A percentile compares a stretch with the other conserved stretches of the same genome.
Conservation (phyloP, 129 eudicot species). For the Artemisia tridentata region DNA sequence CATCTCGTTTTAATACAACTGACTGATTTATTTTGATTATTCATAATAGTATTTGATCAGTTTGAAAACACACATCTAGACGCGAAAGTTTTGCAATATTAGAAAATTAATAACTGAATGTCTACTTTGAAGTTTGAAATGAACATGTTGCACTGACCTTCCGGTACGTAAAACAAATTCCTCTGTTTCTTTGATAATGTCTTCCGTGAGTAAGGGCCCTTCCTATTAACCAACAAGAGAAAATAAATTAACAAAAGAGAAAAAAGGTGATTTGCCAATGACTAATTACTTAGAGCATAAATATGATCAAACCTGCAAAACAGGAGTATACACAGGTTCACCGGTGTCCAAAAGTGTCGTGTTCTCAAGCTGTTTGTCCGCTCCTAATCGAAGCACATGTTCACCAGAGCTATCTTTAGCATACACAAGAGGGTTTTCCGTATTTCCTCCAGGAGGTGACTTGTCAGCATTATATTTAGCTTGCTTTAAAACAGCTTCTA, state of each 20-base stretch:
- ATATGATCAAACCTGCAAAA: constrained; percentile 67
- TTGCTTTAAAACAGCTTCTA: constrained; percentile 52
- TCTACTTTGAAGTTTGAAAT: too few species aligned
- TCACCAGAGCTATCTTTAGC: constrained; percentile 75
- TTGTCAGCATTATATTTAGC: constrained; percentile 38
- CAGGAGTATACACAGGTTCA: constrained; percentile 78
- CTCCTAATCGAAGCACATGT: constrained; percentile 74
- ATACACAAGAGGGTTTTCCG: constrained; percentile 43
- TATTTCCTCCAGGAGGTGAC: constrained; percentile 31
- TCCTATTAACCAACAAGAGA: constrained; percentile 47
- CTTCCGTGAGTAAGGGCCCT: constrained; percentile 92
- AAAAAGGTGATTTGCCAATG: background rate
- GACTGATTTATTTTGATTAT: too few species aligned
- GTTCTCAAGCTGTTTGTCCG: constrained; percentile 50
- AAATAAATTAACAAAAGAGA: constrained; percentile 13
- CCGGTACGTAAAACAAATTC: constrained; percentile 95
- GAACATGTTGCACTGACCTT: constrained; percentile 51
- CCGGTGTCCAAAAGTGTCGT: constrained; percentile 80
- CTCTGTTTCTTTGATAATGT: constrained; percentile 83
- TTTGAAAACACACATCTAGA: too few species aligned
- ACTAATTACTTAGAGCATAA: background rate
- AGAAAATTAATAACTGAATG: background rate
- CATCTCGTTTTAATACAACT: too few species aligned
- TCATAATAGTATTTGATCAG: too few species aligned
- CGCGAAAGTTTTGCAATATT: background rate